phyloP scores from a whole-genome alignment of 768 basidiomycete genomes.

The Candolleomyces efflorescens region DNA sequence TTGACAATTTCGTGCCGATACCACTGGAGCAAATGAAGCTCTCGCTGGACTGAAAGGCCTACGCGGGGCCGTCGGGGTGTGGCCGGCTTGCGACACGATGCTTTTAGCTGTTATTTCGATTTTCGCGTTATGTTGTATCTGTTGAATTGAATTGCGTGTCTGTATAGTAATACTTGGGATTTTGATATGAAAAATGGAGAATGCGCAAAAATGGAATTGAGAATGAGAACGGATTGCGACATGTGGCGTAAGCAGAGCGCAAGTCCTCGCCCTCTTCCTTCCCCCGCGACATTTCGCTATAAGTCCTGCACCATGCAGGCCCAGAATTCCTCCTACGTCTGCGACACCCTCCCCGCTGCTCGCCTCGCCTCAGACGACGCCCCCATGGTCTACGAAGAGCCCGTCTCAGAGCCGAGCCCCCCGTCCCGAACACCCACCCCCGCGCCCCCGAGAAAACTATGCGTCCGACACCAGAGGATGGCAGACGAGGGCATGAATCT shows the following conservation, averaged over 20 bases:
- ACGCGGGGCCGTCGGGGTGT: slow-evolving; percentile 11
- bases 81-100: slow-evolving; percentile 9
- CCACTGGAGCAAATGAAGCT: slow-evolving; percentile 94
- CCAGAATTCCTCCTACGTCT: slow-evolving; percentile 41
- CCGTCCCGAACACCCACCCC: slow-evolving; percentile 10
- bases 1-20: slow-evolving; percentile 95
- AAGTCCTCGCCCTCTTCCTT: slow-evolving; percentile 10
- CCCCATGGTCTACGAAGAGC: slow-evolving; percentile 8
- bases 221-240: slow-evolving; percentile 32
- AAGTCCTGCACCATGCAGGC: slow-evolving; percentile 7
- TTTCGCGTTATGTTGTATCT: slow-evolving; percentile 34
- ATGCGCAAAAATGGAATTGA: slow-evolving; percentile 15
- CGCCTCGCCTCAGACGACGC: slow-evolving; percentile 34
- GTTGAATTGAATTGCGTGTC: slow-evolving; percentile 35
- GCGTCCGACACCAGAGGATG: slow-evolving; percentile 92
- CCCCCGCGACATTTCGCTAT: not conserved
- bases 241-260: slow-evolving; percentile 35
- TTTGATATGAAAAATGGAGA: slow-evolving; percentile 11
- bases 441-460: slow-evolving; percentile 66
- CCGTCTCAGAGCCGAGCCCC: slow-evolving; percentile 12
- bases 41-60: slow-evolving; percentile 71
- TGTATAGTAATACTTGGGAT: slow-evolving; percentile 15
- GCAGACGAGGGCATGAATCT: slow-evolving; percentile 93
- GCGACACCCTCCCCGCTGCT: slow-evolving; percentile 69
- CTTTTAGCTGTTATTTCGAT: slow-evolving; percentile 17